phyloP scores from a whole-genome alignment of 1,284 basidiomycete species.

The Malassezia yamatoensis region DNA sequence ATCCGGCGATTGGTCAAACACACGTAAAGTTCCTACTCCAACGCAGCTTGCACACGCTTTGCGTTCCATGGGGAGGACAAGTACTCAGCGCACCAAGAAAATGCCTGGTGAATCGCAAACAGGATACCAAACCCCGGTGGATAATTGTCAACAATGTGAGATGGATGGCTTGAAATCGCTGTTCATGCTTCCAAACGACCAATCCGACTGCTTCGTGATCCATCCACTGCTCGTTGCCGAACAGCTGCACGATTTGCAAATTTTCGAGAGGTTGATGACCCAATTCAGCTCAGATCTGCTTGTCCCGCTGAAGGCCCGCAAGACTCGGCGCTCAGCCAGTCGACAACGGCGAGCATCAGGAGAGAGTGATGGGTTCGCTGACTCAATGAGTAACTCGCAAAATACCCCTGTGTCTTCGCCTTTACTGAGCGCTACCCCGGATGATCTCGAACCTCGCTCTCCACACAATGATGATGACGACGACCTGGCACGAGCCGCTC shows the following conservation, averaged over 20 bases:
- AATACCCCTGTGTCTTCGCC: background rate
- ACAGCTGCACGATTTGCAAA: constrained; percentile 36
- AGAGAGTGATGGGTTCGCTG: background rate
- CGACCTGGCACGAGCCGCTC: constrained; percentile 40
- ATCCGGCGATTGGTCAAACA: background rate
- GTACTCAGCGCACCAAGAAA: background rate
- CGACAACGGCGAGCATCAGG: background rate
- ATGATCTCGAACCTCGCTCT: constrained; percentile 4
- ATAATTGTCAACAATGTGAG: background rate
- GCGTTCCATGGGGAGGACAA: constrained; percentile 5
- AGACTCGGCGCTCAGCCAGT: background rate
- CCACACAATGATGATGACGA: constrained; percentile 26
- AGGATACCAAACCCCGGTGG: constrained; percentile 4
- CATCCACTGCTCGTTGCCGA: constrained; percentile 29
- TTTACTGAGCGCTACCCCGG: background rate
- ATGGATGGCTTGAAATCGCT: constrained; percentile 10
- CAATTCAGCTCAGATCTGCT: constrained; percentile 33
- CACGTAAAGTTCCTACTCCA: constrained; percentile 12
- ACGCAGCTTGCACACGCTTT: constrained; percentile 13
- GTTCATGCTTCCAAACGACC: constrained; percentile 1
- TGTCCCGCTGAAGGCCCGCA: background rate
- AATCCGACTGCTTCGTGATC: constrained; percentile 16
- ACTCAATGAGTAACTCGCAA: background rate
- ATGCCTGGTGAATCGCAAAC: constrained; percentile 1
- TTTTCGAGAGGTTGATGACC: constrained; percentile 40